A percentile compares a stretch with the other conserved stretches of the same genome.
Conservation (phyloP, 116 monocot genomes). For the Cymodocea nodosa region DNA sequence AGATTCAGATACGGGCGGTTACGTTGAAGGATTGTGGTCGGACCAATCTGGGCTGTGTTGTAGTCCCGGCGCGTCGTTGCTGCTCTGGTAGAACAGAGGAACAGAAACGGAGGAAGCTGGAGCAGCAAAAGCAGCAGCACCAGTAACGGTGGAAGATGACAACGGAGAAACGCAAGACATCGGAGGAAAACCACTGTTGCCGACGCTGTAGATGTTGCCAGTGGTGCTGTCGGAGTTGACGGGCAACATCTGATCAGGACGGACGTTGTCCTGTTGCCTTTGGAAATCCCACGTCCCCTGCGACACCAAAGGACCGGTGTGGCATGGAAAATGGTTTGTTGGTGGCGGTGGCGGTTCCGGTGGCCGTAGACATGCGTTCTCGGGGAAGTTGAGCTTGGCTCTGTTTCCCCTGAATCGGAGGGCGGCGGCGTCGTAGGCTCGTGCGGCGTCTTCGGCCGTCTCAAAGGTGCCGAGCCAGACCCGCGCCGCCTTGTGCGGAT, state of each 20-base stretch:
- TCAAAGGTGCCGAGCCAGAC: slow-evolving; percentile 86
- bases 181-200: too few species aligned
- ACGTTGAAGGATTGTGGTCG: too few species aligned
- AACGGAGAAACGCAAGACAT: too few species aligned
- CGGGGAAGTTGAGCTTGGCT: slow-evolving; percentile 77
- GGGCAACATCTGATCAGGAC: too few species aligned
- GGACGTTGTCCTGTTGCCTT: background rate
- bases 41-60: background rate
- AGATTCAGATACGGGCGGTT: too few species aligned
- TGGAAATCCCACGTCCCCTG: background rate
- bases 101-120: background rate
- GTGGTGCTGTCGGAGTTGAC: too few species aligned
- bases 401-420: slow-evolving; percentile 59
- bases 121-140: too few species aligned
- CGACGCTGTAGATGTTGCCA: too few species aligned
- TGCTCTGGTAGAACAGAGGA: background rate
- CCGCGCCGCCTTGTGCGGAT: slow-evolving; percentile 60
- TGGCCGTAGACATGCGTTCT: slow-evolving; percentile 13
- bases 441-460: slow-evolving; percentile 61
- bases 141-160: too few species aligned
- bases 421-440: slow-evolving; percentile 66
- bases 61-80: background rate
- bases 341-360: background rate
- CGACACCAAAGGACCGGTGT: background rate
- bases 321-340: background rate